Evolutionary conservation across 805 yeast species (phyloP).

Genomic region (Saturnispora hagleri): DNA sequence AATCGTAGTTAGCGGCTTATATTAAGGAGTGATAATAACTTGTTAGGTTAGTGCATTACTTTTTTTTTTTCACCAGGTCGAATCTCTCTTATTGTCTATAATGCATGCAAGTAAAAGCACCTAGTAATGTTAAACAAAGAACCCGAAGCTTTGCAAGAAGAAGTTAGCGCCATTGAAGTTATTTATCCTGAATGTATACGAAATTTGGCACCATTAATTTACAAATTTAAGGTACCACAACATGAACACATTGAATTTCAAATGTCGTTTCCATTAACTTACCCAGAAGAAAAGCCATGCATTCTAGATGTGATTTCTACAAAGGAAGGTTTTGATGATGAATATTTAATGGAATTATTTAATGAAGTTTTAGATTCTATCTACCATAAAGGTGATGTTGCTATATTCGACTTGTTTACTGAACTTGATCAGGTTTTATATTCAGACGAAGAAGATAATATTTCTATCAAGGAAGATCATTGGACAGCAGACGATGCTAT

Average conservation of each 20-base stretch:
- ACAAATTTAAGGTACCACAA: conserved; percentile 48
- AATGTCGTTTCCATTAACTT: conserved; percentile 58
- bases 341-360: conserved; percentile 39
- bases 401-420: conserved; percentile 67
- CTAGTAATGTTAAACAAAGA: background rate
- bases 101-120: background rate
- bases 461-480: conserved; percentile 19
- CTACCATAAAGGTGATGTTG: conserved; percentile 56
- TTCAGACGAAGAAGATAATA: conserved; percentile 26
- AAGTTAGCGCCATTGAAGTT: conserved; percentile 74
- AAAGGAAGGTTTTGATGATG: conserved; percentile 30
- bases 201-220: conserved; percentile 30
- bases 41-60: background rate
- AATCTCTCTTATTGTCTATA: background rate
- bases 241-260: conserved; percentile 54
- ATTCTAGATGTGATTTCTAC: conserved; percentile 43
- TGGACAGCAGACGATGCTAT: conserved; percentile 15
- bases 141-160: conserved; percentile 44
- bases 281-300: conserved; percentile 61
- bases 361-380: conserved; percentile 44
- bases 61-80: background rate
- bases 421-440: conserved; percentile 52
- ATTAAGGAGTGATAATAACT: background rate
- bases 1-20: no score
- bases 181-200: conserved; percentile 64